These are phyloP conservation scores for Capniomyces stellatus DNA, from an alignment of 371 early-diverging fungal species.

Conservation along the genomic window DNA sequence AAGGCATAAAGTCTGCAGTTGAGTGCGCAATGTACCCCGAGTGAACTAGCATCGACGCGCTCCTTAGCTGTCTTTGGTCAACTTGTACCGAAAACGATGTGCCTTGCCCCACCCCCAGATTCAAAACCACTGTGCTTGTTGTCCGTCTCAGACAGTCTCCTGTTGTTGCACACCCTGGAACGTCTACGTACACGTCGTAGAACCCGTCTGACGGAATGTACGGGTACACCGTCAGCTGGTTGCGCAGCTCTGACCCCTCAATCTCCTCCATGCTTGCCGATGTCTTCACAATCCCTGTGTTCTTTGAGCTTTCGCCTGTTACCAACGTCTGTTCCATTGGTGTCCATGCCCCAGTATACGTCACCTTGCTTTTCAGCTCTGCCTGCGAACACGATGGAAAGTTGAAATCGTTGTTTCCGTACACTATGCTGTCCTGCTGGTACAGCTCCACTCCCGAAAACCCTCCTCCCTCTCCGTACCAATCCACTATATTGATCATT, in stretches of 20 bases:
- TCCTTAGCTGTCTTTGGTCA: constrained; percentile 1
- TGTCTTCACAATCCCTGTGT: constrained; percentile 19
- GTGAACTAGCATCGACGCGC: constrained; percentile 8
- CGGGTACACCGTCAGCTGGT: constrained; percentile 31
- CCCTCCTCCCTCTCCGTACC: constrained; percentile 59
- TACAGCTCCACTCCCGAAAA: constrained; percentile 44
- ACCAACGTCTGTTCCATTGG: constrained; percentile 1
- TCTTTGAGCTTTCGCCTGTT: constrained; percentile 6
- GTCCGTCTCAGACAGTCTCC: constrained; percentile 29
- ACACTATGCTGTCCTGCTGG: constrained; percentile 28
- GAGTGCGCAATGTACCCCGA: constrained; percentile 16
- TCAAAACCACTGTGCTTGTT: constrained; percentile 26
- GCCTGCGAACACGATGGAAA: constrained; percentile 16
- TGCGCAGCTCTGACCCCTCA: constrained; percentile 18
- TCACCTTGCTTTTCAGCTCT: constrained; percentile 18
- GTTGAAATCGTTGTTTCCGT: constrained; percentile 18
- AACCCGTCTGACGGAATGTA: constrained; percentile 41
- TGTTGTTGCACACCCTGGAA: constrained; percentile 40
- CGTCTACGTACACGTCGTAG: constrained; percentile 37
- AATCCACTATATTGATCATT: constrained; percentile 40
- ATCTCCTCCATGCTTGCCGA: constrained; percentile 22
- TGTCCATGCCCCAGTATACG: constrained; percentile 11
- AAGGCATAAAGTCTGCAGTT: constrained; percentile 9
- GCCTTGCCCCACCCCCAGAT: constrained; percentile 4
- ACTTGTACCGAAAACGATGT: not conserved